Evolutionary conservation across 2,329 filamentous ascomycete genomes (phyloP).

Genomic region (Neonectria ditissima): DNA sequence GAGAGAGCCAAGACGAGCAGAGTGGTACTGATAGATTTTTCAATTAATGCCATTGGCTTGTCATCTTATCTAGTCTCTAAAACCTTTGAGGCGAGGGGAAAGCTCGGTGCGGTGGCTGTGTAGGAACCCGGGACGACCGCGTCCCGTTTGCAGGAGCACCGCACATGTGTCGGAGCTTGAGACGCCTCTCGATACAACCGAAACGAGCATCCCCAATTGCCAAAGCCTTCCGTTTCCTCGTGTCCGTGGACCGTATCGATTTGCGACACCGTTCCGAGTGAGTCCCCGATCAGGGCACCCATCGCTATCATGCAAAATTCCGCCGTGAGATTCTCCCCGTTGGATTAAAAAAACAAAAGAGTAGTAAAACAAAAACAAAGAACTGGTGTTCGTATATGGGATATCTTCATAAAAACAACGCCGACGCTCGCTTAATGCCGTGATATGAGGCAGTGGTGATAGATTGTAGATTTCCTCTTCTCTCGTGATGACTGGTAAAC

Average conservation of each 20-base stretch:
- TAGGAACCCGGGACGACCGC: neutral
- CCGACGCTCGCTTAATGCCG: constrained; percentile 27
- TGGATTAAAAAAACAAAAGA: neutral
- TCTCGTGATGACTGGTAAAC: neutral
- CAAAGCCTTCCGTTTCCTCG: constrained; percentile 4
- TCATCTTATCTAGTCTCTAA: constrained; percentile 8
- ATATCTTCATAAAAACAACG: constrained; percentile 25
- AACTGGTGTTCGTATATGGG: constrained; percentile 7
- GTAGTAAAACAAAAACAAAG: constrained; percentile 13
- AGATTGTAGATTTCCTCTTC: neutral
- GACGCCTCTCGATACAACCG: constrained; percentile 1
- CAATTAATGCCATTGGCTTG: constrained; percentile 11
- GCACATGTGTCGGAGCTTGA: neutral
- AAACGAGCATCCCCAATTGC: neutral
- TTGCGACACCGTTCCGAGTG: neutral
- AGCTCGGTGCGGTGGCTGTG: neutral
- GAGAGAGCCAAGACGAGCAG: neutral
- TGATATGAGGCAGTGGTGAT: constrained; percentile 3
- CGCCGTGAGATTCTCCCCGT: neutral
- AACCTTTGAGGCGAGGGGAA: neutral
- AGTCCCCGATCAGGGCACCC: neutral
- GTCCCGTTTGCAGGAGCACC: neutral
- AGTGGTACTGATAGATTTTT: constrained; percentile 6
- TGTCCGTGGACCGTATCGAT: constrained; percentile 2
- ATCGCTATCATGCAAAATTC: neutral